Conservation (phyloP, 2,329 filamentous ascomycete genomes). For the Botrytis aclada region DNA sequence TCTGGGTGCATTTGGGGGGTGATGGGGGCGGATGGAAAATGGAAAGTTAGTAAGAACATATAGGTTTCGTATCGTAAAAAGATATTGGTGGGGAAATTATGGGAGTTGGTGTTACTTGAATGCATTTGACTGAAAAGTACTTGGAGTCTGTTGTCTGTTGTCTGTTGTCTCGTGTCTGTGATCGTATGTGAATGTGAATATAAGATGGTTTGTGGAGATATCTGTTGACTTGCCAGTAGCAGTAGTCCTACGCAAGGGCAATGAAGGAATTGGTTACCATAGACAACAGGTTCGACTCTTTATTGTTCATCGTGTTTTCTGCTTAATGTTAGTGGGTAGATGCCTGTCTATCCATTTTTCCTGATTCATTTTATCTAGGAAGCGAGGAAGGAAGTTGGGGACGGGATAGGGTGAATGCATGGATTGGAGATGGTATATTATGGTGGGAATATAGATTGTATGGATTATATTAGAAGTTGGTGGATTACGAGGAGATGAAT, state of each 20-base stretch:
- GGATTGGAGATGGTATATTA: background rate
- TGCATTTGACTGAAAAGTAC: constrained; percentile 3
- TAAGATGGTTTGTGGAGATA: background rate
- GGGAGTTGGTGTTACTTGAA: constrained; percentile 4
- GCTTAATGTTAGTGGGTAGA: background rate
- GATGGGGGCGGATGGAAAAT: background rate
- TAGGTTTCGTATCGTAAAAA: background rate
- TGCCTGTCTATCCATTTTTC: background rate
- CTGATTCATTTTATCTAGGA: background rate
- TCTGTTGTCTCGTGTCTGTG: background rate
- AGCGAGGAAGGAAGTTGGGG: too few relatives aligned
- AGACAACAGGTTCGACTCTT: background rate
- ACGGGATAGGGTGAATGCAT: background rate
- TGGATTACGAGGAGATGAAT: too few relatives aligned
- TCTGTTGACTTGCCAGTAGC: background rate
- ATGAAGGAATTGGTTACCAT: background rate
- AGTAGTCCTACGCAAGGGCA: background rate
- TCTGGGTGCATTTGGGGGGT: background rate
- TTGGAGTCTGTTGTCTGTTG: background rate
- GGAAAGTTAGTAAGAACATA: background rate
- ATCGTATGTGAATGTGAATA: background rate
- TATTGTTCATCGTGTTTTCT: background rate
- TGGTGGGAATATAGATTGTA: background rate
- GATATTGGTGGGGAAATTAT: background rate
- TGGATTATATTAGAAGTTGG: too few relatives aligned